phyloP scores from a whole-genome alignment of 2,329 filamentous ascomycete genomes.

The Onygenales sp. region DNA sequence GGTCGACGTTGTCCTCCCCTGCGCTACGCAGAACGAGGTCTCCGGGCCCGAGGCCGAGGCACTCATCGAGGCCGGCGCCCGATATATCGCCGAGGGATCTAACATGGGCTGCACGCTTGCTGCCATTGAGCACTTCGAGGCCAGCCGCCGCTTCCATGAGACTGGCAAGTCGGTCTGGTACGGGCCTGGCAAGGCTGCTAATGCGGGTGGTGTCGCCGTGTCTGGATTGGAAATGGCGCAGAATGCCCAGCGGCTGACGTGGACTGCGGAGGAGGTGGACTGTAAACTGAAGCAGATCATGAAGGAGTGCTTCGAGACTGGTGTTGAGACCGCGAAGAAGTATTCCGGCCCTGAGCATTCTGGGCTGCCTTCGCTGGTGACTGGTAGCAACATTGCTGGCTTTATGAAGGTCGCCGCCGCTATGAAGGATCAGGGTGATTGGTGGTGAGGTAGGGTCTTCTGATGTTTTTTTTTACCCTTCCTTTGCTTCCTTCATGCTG shows the following conservation, averaged over 20 bases:
- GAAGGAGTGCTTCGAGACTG: slow-evolving; percentile 86
- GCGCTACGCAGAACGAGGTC: slow-evolving; percentile 96
- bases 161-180: slow-evolving; percentile 76
- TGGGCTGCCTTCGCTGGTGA: slow-evolving; percentile 81
- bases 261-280: slow-evolving; percentile 87
- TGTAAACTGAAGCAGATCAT: slow-evolving; percentile 86
- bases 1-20: slow-evolving; percentile 86
- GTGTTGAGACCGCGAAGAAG: slow-evolving; percentile 77
- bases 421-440: slow-evolving; percentile 96
- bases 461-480: neutral
- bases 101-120: slow-evolving; percentile 99
- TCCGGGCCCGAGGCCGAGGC: slow-evolving; percentile 79
- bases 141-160: slow-evolving; percentile 50
- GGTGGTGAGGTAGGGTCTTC: slow-evolving; percentile 43
- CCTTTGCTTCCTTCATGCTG: neutral
- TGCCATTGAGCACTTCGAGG: slow-evolving; percentile 79
- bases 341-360: slow-evolving; percentile 71
- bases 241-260: slow-evolving; percentile 79
- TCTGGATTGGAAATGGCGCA: slow-evolving; percentile 98
- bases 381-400: slow-evolving; percentile 92
- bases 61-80: slow-evolving; percentile 64
- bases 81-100: slow-evolving; percentile 89
- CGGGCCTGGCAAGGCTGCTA: slow-evolving; percentile 92
- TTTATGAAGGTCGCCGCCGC: slow-evolving; percentile 93
- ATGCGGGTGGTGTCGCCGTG: slow-evolving; percentile 94